Base-by-base conservation (phyloP, 2,329 filamentous ascomycete species). In the Trichoderma citrinoviride region DNA sequence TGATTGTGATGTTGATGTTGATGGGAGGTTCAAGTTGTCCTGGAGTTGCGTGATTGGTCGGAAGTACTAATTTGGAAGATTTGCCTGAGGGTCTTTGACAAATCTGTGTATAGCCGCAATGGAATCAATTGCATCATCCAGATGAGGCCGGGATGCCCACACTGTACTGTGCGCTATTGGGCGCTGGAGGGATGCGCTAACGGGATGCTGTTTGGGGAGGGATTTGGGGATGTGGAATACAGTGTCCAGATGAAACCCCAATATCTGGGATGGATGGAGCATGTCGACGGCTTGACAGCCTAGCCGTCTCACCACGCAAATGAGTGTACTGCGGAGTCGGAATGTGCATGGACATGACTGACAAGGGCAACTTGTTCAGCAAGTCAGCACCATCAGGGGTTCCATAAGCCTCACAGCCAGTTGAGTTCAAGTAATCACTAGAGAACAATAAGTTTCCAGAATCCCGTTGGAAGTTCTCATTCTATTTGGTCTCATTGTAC, bases 41-140 rank as follows among this genome's bases (percentile, higher is more conserved):
- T 37, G 10, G 17, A 7, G 21, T 40, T n/a, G 33, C 33, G 12
- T 56, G 19, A 55, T 47, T 61, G 41, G 27, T 19, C 19, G 5
- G 19, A 23, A n/a, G 50, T n/a, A n/a, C n/a, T n/a, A 15, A 64
- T 49, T 56, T 64, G 53, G 44, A 52, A 53, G 46, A 63, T 54
- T 54, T 27, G 21, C 33, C 29, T 21, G 7, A 44, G 58, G 49
- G 29, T 5, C 40, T 27, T 57, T 67, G 65, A 67, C 65, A 67
- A 67, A 67, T 67, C 65, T 40, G 21, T 41, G 44, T 57, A 64
- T 44, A 55, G 61, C 63, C 37, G 27, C 54, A 63, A 65, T 65
- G 62, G 66, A 68, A 67, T 68, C 64, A 65, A 23, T 66, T 65
- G 68, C 68, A 67, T 69, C 68, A 69, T 69, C 64, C 15, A 55